Evolutionary conservation across 108 stramenopile genomes (phyloP).

Genomic region (Pseudonitzschia pungens): DNA sequence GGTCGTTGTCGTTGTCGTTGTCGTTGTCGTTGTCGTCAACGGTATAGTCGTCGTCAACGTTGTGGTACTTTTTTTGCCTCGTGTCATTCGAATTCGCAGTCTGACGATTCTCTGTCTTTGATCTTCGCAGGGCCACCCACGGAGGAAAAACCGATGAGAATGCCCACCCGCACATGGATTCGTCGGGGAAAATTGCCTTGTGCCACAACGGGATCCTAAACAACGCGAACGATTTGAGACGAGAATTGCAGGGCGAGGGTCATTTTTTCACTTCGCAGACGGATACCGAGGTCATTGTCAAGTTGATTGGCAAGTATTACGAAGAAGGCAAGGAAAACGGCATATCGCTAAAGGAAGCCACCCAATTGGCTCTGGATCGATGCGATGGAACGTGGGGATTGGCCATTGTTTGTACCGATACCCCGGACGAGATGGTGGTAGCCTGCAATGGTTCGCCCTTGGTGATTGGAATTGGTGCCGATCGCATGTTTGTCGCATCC

Average conservation of each 20-base stretch:
- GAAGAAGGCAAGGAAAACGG: constrained; percentile 31
- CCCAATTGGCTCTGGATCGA: constrained; percentile 74
- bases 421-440: constrained; percentile 92
- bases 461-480: constrained; percentile 93
- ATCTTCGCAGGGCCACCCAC: constrained; percentile 76
- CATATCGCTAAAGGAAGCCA: constrained; percentile 73
- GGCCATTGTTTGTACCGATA: constrained; percentile 77
- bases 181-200: constrained; percentile 92
- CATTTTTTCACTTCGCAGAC: constrained; percentile 92
- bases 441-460: constrained; percentile 98
- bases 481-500: constrained; percentile 93
- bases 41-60: not conserved
- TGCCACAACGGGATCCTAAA: constrained; percentile 99
- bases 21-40: not conserved
- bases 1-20: not conserved
- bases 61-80: too few species aligned
- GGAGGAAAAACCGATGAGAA: constrained; percentile 98
- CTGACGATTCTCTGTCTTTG: not conserved
- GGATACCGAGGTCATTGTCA: constrained; percentile 99
- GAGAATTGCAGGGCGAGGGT: constrained; percentile 79
- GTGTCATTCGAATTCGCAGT: too few species aligned
- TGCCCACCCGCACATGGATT: constrained; percentile 98
- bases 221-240: constrained; percentile 91
- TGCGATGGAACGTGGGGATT: constrained; percentile 97
- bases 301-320: constrained; percentile 87